phyloP scores from a whole-genome alignment of 2,329 filamentous ascomycete genomes.

The Neonectria neomacrospora region DNA sequence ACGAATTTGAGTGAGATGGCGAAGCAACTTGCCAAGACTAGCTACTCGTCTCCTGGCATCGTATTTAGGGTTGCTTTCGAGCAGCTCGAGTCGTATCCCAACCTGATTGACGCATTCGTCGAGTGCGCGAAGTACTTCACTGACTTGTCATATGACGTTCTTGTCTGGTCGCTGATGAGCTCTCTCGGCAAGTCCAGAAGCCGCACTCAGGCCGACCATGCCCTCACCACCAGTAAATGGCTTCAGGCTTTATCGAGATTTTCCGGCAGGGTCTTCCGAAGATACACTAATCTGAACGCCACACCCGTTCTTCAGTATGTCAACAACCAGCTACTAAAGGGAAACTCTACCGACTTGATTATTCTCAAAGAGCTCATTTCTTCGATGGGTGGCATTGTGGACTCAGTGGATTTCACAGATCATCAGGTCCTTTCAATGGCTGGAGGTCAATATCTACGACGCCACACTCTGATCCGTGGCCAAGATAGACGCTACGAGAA shows the following conservation, averaged over 20 bases:
- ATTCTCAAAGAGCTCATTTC: constrained; percentile 90
- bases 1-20: constrained; percentile 90
- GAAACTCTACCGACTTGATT: constrained; percentile 90
- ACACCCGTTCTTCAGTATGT: constrained; percentile 91
- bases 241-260: constrained; percentile 90
- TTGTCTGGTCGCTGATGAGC: constrained; percentile 92
- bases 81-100: constrained; percentile 94
- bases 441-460: constrained; percentile 81
- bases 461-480: constrained; percentile 82
- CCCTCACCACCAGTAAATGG: constrained; percentile 88
- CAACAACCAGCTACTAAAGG: constrained; percentile 80
- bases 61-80: constrained; percentile 90
- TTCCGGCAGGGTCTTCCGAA: constrained; percentile 87
- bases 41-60: constrained; percentile 87
- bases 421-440: constrained; percentile 88
- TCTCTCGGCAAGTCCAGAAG: constrained; percentile 72
- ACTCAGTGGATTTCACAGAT: constrained; percentile 89
- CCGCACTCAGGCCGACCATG: constrained; percentile 70
- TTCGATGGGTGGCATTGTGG: constrained; percentile 93
- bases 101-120: constrained; percentile 93
- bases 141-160: constrained; percentile 88
- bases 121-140: constrained; percentile 96
- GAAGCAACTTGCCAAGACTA: constrained; percentile 89
- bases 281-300: constrained; percentile 85
- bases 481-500: constrained; percentile 85